Evolutionary conservation across 140 eudicot species (phyloP), one percentile per base, ranked within the genome.

Genomic region (Senecio squalidus): DNA sequence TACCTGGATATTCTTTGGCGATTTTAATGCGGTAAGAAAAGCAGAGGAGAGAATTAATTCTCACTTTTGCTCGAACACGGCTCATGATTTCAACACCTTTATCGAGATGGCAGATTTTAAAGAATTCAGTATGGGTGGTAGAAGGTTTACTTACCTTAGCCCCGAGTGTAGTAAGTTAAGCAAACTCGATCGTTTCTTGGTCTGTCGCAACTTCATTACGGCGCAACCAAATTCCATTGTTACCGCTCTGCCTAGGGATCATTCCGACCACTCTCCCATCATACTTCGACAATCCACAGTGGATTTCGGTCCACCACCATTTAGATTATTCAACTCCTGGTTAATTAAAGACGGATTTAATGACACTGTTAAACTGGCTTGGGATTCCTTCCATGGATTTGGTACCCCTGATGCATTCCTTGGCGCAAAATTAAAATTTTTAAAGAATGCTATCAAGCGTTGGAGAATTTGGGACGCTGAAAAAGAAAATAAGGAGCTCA

Each of bases 241-340:
- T n/a, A 41, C 48, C 4, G 48, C 48, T 15, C 21, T 14, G 18
- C 7, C 48, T 14, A 4, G 20, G 18, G 21, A 41, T 14, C 21
- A 41, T 15, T 41, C 48, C n/a, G 48, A 41, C n/a, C 48, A 41
- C n/a, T 41, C 48, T 41, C 48, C 48, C 2, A 41, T 13, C 9
- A 41, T 15, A 9, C 7, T 41, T 1, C n/a, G 48, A 2, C 4
- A 41, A 18, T 2, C 20, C 20, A n/a, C 2, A 15, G 13, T 15
- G 48, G 48, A 41, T 20, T 58, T 78, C 71, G 77, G 6, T 56
- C 81, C 78, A 55, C 64, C 53, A 2, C 55, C 30, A 2, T n/a
- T n/a, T n/a, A n/a, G n/a, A n/a, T n/a, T n/a, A n/a, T n/a, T n/a
- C n/a, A n/a, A n/a, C n/a, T n/a, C n/a, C n/a, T n/a, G n/a, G n/a